Percentiles rank a stretch among this genome's conserved stretches.
These are phyloP conservation scores for Aegilops sharonensis DNA, from an alignment of 176 grass and related monocot species.

Conservation along the genomic window DNA sequence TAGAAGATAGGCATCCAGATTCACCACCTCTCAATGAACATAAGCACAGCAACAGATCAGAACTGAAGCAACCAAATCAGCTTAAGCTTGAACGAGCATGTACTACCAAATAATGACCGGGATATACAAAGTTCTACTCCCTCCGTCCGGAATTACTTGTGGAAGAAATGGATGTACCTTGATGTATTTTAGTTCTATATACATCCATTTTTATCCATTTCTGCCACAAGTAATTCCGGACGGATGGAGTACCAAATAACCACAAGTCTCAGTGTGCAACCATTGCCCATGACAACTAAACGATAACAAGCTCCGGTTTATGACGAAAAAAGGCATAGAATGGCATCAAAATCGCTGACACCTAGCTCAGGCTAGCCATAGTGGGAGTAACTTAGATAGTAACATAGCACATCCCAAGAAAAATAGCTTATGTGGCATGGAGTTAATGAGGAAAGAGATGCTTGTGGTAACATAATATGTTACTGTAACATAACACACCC, in stretches of 20 bases:
- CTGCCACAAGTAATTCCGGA: no score
- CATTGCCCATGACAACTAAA: background rate
- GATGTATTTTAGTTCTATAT: no score
- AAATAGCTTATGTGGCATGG: no score
- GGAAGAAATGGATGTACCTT: no score
- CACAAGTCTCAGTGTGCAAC: background rate
- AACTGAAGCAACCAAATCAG: background rate
- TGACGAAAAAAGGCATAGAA: background rate
- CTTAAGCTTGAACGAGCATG: background rate
- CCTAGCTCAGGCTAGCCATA: no score
- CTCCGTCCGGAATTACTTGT: no score
- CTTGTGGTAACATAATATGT: no score
- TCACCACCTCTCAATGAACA: background rate
- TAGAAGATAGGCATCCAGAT: background rate
- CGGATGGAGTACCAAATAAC: background rate
- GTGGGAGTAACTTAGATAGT: no score
- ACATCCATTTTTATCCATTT: no score
- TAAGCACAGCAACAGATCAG: background rate
- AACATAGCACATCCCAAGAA: no score
- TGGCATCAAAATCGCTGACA: background rate
- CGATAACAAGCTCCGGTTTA: background rate
- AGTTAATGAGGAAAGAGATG: no score
- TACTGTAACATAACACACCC: no score
- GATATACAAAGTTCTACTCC: background rate
- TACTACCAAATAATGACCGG: background rate